Evolutionary conservation across 345 rosid genomes (phyloP), one percentile per base, ranked within the genome.

Genomic region (Aquilaria yunnanensis): DNA sequence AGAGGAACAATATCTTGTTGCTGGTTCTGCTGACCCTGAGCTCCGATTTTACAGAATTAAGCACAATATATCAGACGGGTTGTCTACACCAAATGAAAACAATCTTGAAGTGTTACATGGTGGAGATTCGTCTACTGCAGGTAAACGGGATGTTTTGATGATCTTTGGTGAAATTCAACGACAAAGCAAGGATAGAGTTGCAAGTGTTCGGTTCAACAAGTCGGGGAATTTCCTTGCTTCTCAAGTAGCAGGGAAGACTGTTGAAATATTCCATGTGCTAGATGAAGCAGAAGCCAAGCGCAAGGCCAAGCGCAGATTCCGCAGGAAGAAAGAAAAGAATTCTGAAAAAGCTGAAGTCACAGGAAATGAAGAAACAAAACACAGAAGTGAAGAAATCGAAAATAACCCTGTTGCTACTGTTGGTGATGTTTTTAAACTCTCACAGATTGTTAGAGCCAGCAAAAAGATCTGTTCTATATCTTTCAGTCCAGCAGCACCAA

Each of bases 11-110:
- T 94, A 77, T 67, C 74, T 90, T 57, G 97, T 90, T 52, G 72
- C 86, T 61, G 97, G 99, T 54, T 94, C 99, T 57, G 91, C 87
- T n/a, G 99, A 90, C 55, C 81, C 61, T 45, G 99, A 88, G 69
- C 84, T 94, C 73, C 75, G 96, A 64, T 83, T 85, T 78, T 94
- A 78, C 73, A 79, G 72, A 31, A 65, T 94, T 61, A 85, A 82
- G 70, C 75, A 82, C 64, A 82, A 83, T 31, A 64, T 54, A 30
- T 34, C 50, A 54, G 66, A 64, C 50, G 77, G 62, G 12, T 49
- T 68, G 23, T 61, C 81, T 47, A 37, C 54, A 34, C 30, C 77
- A 13, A 69, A 69, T 65, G 60, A 60, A 51, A 70, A 67, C 49
- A 82, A 70, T 65, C 59, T 61, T 66, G 81, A 57, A 54, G 46